These are phyloP conservation scores for Abrus pulchellus DNA, from an alignment of 306 rosid genomes.

Conservation along the genomic window DNA sequence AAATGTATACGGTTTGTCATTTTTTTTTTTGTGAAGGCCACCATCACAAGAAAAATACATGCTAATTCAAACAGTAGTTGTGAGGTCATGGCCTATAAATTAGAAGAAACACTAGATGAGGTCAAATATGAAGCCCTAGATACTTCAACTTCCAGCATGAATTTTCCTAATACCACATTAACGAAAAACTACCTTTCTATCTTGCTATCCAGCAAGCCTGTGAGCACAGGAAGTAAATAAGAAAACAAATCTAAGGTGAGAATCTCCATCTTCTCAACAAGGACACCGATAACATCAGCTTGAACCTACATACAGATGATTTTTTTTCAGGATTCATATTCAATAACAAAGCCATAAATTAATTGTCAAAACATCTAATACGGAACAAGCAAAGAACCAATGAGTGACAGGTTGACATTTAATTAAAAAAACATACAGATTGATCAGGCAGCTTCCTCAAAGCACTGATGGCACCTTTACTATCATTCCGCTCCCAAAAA, in stretches of 20 bases:
- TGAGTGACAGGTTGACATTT: not conserved
- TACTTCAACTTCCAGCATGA: constrained; percentile 20
- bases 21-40: not conserved
- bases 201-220: constrained; percentile 76
- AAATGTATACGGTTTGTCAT: not conserved
- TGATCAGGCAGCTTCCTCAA: constrained; percentile 81
- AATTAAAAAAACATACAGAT: constrained; percentile 64
- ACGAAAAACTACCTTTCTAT: constrained; percentile 69
- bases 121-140: not conserved
- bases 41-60: constrained; percentile 21
- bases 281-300: constrained; percentile 79
- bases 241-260: constrained; percentile 73
- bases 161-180: constrained; percentile 6
- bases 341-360: constrained; percentile 18
- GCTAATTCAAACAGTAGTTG: not conserved
- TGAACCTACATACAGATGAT: constrained; percentile 69
- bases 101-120: constrained; percentile 8
- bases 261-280: constrained; percentile 72
- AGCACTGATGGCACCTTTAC: constrained; percentile 78
- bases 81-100: constrained; percentile 16
- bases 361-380: constrained; percentile 13
- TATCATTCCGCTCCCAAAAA: constrained; percentile 79
- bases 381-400: constrained; percentile 13
- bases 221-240: constrained; percentile 79
- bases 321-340: constrained; percentile 33